These are phyloP conservation scores for Scheffersomyces illinoinensis DNA, from an alignment of 1,139 yeast species.

Conservation along the genomic window DNA sequence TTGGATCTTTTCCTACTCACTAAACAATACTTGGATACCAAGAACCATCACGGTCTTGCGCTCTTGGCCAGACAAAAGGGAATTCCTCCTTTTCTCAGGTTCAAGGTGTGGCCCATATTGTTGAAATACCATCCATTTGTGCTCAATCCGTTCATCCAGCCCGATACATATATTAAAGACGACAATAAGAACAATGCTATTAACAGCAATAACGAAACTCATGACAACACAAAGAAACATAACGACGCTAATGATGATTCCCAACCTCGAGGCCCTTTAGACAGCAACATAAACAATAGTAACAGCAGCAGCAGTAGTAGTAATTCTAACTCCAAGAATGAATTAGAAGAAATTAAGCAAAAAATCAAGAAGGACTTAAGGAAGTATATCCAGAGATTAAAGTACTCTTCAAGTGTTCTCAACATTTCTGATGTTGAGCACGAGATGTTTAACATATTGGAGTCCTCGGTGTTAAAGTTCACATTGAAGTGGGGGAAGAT, in stretches of 20 bases:
- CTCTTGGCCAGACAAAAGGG: conserved; percentile 81
- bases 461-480: conserved; percentile 63
- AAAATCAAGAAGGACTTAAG: conserved; percentile 52
- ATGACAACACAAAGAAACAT: background rate
- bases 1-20: conserved; percentile 39
- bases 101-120: conserved; percentile 81
- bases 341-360: conserved; percentile 25
- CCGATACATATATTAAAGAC: conserved; percentile 37
- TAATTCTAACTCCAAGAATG: conserved; percentile 7
- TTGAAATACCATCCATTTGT: conserved; percentile 86
- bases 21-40: conserved; percentile 44
- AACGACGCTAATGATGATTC: background rate
- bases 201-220: conserved; percentile 1
- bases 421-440: conserved; percentile 42
- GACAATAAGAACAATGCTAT: conserved; percentile 12
- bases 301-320: conserved; percentile 1
- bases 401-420: conserved; percentile 14
- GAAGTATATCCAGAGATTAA: conserved; percentile 51
- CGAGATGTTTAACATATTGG: conserved; percentile 57
- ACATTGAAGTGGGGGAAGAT: conserved; percentile 76
- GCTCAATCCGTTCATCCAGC: conserved; percentile 66
- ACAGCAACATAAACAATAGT: conserved; percentile 1
- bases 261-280: too few relatives aligned
- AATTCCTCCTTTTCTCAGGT: conserved; percentile 78
- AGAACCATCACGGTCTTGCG: conserved; percentile 71